Evolutionary conservation across 495 filamentous ascomycete genomes (phyloP), one percentile per base, ranked within the genome.

Genomic region (Rusavskia elegans): DNA sequence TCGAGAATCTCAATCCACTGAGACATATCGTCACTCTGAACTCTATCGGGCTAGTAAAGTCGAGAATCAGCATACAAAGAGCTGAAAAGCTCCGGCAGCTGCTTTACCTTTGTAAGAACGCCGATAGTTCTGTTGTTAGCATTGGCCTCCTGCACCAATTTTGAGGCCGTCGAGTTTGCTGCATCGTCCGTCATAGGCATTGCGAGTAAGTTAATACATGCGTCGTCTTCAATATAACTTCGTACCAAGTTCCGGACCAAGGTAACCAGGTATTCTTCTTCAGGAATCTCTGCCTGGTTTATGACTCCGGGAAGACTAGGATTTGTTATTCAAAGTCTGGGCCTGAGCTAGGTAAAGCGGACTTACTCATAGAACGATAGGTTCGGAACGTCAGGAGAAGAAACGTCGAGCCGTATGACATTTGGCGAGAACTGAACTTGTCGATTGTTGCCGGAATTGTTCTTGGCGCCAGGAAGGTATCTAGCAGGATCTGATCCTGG

Each of bases 371-470:
- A 89, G 54, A 94, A 88, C 0, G 81, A 83, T 0, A 93, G 63
- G 37, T 81, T 79, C 0, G 84, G 80, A 0, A 89, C 73, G 0
- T 71, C 70, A 0, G 84, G 82, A 0, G 78, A 83, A 0, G 78
- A 79, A 13, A 94, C 85, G 38, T 87, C 80, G 0, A 94, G 57
- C 0, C 77, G 73, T 0, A 94, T 76, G 0, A 87, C 72, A 49
- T 94, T 94, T 0, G 87, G 87, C 0, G 80, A 84, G 55, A 92
- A 92, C 8, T 84, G 76, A 0, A 80, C 80, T 16, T 79, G 64
- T 2, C 56, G 57, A 0, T 58, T 49, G 0, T 56, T 36, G 21
- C 20, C 42, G 5, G 21, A 2, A 17, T 64, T 57, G 0, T 64
- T 63, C 0, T 60, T 48, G 8, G 29, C 29, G 0, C 71, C 73